A percentile compares a stretch with the other conserved stretches of the same genome.
Evolutionary conservation across 768 basidiomycete genomes (phyloP).

Genomic region (Calvatia gigantea): DNA sequence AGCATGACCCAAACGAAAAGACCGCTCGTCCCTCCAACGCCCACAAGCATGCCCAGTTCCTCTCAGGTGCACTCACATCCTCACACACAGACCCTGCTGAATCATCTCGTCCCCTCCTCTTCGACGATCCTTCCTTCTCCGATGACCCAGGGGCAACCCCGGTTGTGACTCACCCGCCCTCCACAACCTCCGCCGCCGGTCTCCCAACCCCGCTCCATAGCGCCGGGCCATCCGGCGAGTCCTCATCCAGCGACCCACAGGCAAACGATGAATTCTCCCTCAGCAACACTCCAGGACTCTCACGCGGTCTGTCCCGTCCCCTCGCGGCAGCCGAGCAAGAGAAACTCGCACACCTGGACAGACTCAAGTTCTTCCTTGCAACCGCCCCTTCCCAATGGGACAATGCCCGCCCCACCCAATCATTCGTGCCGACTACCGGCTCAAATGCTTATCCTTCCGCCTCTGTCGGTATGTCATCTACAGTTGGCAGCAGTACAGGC

Average conservation of each 20-base stretch:
- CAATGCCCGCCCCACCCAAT: constrained; percentile 23
- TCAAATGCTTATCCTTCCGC: constrained; percentile 15
- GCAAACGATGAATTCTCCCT: constrained; percentile 11
- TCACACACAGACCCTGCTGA: background rate
- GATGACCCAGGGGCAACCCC: constrained; percentile 10
- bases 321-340: constrained; percentile 66
- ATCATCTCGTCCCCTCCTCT: constrained; percentile 8
- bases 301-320: constrained; percentile 48
- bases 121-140: constrained; percentile 8
- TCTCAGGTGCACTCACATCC: constrained; percentile 21
- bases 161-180: constrained; percentile 16
- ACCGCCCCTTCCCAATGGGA: constrained; percentile 81
- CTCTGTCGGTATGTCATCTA: background rate
- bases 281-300: constrained; percentile 27
- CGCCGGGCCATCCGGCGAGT: background rate
- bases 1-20: constrained; percentile 42
- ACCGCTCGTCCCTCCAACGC: constrained; percentile 50
- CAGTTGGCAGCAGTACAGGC: constrained; percentile 9
- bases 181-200: constrained; percentile 12
- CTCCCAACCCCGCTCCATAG: constrained; percentile 13
- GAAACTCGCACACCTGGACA: constrained; percentile 69
- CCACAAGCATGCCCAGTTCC: constrained; percentile 41
- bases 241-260: constrained; percentile 8
- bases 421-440: constrained; percentile 15
- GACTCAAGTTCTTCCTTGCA: constrained; percentile 86